Evolutionary conservation across 371 early-diverging fungal genomes (phyloP).

Genomic region (Mucor irregularis): DNA sequence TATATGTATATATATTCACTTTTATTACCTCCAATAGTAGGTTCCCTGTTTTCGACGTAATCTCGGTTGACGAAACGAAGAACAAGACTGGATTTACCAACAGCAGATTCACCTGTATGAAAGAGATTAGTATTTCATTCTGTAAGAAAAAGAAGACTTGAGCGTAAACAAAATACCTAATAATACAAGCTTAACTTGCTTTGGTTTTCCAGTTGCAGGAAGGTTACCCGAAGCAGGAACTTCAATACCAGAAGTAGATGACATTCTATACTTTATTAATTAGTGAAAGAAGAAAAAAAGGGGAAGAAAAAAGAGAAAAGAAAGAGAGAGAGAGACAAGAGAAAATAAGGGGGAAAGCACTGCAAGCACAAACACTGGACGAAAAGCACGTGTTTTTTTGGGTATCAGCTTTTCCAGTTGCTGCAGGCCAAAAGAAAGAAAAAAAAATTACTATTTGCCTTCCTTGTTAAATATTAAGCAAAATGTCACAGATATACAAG

Average conservation of each 20-base stretch:
- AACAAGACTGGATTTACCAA: slow-evolving; percentile 82
- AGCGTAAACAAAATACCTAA: slow-evolving; percentile 60
- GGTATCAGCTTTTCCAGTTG: too few relatives aligned
- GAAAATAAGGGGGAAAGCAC: neutral
- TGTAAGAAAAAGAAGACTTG: neutral
- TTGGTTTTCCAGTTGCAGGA: slow-evolving; percentile 34
- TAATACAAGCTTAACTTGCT: slow-evolving; percentile 68
- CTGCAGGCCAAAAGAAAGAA: neutral
- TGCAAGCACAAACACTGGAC: too few relatives aligned
- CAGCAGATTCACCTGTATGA: slow-evolving; percentile 77
- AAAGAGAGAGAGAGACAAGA: neutral
- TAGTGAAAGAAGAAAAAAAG: slow-evolving; percentile 1
- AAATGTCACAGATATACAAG: slow-evolving; percentile 38
- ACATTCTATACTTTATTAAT: neutral
- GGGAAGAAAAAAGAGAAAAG: neutral
- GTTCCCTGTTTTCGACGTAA: slow-evolving; percentile 94
- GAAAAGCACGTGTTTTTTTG: neutral
- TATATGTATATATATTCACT: neutral
- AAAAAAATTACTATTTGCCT: neutral
- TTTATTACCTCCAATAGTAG: slow-evolving; percentile 88
- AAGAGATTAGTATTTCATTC: too few relatives aligned
- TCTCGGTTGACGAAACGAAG: slow-evolving; percentile 89
- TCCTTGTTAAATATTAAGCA: neutral
- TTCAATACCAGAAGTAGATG: slow-evolving; percentile 6
- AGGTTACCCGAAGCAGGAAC: neutral